Evolutionary conservation across 306 rosid species (phyloP).

Genomic region (Cucurbita argyrosperma): DNA sequence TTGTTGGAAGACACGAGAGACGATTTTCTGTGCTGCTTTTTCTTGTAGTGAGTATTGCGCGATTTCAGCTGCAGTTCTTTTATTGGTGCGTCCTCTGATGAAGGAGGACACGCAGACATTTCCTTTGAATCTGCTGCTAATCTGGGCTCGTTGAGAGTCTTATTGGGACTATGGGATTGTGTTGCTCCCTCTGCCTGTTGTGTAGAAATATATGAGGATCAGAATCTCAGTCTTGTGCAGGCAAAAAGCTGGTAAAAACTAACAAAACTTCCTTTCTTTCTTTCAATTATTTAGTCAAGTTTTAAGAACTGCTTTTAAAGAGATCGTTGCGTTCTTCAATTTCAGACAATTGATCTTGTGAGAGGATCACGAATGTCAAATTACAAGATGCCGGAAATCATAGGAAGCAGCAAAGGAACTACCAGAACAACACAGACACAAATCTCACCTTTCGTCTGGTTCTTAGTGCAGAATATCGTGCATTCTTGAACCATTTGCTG

Average conservation of each 20-base stretch:
- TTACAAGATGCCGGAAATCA: not conserved
- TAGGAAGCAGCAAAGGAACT: not conserved
- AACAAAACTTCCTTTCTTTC: not conserved
- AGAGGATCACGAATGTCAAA: not conserved
- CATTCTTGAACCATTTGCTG: slow-evolving; percentile 92
- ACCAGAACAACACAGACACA: not conserved
- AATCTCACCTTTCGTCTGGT: slow-evolving; percentile 53
- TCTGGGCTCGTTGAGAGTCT: slow-evolving; percentile 13
- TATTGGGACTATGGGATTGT: slow-evolving; percentile 16
- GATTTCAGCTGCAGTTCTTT: slow-evolving; percentile 26
- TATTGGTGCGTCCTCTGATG: slow-evolving; percentile 22
- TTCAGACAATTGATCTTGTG: not conserved
- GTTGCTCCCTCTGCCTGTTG: slow-evolving; percentile 25
- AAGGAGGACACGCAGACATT: slow-evolving; percentile 15
- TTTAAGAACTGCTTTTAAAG: not conserved
- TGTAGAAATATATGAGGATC: slow-evolving; percentile 5
- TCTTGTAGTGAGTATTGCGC: slow-evolving; percentile 20
- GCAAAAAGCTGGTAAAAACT: not conserved
- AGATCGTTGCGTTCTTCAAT: not conserved
- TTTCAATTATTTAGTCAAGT: not conserved
- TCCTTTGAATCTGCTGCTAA: slow-evolving; percentile 27
- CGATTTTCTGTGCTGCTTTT: slow-evolving; percentile 26
- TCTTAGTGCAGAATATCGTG: slow-evolving; percentile 72
- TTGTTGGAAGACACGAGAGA: slow-evolving; percentile 16
- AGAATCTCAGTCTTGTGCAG: not conserved